phyloP scores from a whole-genome alignment of 148 eudicot genomes.

The Camellia granthamiana region DNA sequence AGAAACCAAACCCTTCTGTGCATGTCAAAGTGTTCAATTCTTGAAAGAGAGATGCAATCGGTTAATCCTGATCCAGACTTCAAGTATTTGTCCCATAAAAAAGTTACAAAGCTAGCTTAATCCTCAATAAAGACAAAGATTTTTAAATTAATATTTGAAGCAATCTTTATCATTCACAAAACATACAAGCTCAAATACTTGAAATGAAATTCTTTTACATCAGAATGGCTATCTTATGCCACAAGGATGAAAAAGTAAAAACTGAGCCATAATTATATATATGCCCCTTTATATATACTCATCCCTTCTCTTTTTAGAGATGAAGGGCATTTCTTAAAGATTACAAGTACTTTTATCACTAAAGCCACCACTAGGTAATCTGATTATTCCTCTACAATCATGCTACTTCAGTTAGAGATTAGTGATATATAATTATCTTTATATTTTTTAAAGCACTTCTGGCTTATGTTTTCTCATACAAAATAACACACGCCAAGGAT shows the following conservation, averaged over 20 bases:
- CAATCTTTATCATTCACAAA: too few species aligned
- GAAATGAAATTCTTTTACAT: too few species aligned
- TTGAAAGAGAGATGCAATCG: not conserved
- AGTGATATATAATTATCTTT: not conserved
- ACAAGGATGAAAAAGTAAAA: not conserved
- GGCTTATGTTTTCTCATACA: too few species aligned
- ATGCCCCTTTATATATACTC: too few species aligned
- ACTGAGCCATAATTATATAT: not conserved
- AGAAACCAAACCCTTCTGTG: too few species aligned
- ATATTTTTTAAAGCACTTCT: too few species aligned
- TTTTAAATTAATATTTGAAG: not conserved
- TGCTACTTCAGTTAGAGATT: not conserved
- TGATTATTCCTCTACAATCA: not conserved
- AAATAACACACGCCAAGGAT: too few species aligned
- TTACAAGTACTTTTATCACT: not conserved
- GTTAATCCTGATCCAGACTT: not conserved
- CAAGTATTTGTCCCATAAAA: not conserved
- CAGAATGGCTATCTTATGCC: not conserved
- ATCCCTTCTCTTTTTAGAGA: not conserved
- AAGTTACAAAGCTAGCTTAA: not conserved
- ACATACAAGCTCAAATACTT: too few species aligned
- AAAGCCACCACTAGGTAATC: not conserved
- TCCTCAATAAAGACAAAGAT: not conserved
- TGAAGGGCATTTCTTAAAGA: not conserved
- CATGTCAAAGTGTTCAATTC: not conserved